Evolutionary conservation across 306 rosid genomes (phyloP).

Genomic region (Quercus bicolor): DNA sequence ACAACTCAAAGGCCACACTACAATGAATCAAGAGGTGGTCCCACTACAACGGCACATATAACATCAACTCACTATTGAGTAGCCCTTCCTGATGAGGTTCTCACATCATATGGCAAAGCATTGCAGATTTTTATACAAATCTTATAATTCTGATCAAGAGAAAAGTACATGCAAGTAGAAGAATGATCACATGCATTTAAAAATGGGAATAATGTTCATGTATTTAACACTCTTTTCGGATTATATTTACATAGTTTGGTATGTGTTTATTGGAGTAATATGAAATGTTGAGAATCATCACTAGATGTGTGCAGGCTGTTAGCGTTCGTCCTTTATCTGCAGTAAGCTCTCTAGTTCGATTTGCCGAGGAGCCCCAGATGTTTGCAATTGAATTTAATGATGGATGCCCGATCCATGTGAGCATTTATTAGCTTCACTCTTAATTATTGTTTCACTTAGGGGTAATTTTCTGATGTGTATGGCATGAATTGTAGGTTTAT

Average conservation of each 20-base stretch:
- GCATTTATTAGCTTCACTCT: conserved; percentile 27
- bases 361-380: conserved; percentile 99
- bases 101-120: not conserved
- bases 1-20: no score
- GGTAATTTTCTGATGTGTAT: conserved; percentile 37
- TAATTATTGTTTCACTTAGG: conserved; percentile 12
- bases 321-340: conserved; percentile 94
- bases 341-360: conserved; percentile 86
- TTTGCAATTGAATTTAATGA: conserved; percentile 96
- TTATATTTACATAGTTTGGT: not conserved
- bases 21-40: no score
- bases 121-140: not conserved
- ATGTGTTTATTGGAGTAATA: conserved; percentile 26
- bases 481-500: conserved; percentile 66
- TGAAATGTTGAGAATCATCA: conserved; percentile 62
- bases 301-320: conserved; percentile 99
- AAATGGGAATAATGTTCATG: not conserved
- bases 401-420: conserved; percentile 96
- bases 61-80: no score
- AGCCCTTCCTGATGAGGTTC: no score
- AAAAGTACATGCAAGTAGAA: not conserved
- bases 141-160: not conserved
- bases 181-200: not conserved
- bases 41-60: no score
- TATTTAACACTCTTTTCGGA: not conserved